Percentiles rank a stretch among this genome's conserved stretches.
Evolutionary conservation across 2,329 filamentous ascomycete genomes (phyloP).

Genomic region (Didymella pomorum): DNA sequence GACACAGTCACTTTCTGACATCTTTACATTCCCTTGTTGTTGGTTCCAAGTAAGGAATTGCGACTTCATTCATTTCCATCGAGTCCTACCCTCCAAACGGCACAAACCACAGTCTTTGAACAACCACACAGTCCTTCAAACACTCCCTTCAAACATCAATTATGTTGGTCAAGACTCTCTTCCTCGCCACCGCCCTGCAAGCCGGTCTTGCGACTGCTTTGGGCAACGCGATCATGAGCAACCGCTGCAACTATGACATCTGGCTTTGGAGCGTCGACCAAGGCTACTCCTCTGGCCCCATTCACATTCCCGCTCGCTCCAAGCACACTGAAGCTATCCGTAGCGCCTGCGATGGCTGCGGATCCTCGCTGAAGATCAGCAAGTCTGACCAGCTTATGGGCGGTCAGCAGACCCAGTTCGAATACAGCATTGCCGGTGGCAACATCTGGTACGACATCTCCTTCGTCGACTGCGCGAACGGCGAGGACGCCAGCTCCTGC

Average conservation of each 20-base stretch:
- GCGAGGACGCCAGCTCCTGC: slow-evolving; percentile 29
- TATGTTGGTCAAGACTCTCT: slow-evolving; percentile 31
- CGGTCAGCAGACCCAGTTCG: slow-evolving; percentile 39
- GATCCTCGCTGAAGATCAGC: slow-evolving; percentile 38
- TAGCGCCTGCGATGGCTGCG: slow-evolving; percentile 28
- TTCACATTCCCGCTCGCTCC: slow-evolving; percentile 29
- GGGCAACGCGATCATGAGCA: slow-evolving; percentile 36
- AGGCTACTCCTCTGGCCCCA: slow-evolving; percentile 13
- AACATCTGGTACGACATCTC: slow-evolving; percentile 42
- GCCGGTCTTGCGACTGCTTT: slow-evolving; percentile 27
- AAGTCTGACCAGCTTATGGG: slow-evolving; percentile 30
- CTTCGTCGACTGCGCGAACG: slow-evolving; percentile 39
- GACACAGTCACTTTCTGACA: neutral
- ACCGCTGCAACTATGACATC: slow-evolving; percentile 38
- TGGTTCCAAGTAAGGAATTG: neutral
- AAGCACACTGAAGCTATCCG: slow-evolving; percentile 32
- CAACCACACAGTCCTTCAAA: neutral
- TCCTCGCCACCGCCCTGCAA: slow-evolving; percentile 30
- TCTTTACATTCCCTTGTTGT: neutral
- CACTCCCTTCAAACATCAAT: slow-evolving; percentile 5
- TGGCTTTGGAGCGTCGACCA: slow-evolving; percentile 37
- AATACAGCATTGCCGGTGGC: slow-evolving; percentile 33
- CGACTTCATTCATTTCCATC: slow-evolving; percentile 5
- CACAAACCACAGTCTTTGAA: neutral
- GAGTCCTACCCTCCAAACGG: neutral